These are phyloP conservation scores for Dalbergia cochinchinensis DNA, from an alignment of 306 rosid genomes.

Conservation along the genomic window DNA sequence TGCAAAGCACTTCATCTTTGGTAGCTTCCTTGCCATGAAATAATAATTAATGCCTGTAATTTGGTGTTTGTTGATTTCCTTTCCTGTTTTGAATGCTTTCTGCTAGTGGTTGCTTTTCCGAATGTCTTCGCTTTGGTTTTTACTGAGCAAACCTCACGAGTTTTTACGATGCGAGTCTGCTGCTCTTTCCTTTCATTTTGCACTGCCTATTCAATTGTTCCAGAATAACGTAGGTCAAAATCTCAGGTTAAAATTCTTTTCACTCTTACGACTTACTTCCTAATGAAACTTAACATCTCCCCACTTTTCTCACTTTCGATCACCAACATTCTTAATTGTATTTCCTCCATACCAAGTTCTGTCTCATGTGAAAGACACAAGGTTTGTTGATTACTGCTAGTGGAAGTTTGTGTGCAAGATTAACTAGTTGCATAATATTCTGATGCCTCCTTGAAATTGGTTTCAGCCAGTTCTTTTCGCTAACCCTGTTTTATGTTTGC, in stretches of 20 bases:
- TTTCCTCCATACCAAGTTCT: background rate
- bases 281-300: slow-evolving; percentile 2
- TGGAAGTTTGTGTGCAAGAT: slow-evolving; percentile 25
- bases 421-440: slow-evolving; percentile 1
- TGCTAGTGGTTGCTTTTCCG: slow-evolving; percentile 3
- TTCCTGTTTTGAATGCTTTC: slow-evolving; percentile 22
- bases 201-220: slow-evolving; percentile 12
- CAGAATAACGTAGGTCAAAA: background rate
- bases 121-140: background rate
- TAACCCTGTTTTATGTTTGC: slow-evolving; percentile 43
- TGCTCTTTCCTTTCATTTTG: slow-evolving; percentile 24
- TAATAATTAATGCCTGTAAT: slow-evolving; percentile 9
- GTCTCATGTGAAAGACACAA: slow-evolving; percentile 3
- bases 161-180: background rate
- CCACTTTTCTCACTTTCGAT: background rate
- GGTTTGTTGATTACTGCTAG: background rate
- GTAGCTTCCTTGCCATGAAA: slow-evolving; percentile 49
- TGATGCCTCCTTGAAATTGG: slow-evolving; percentile 11
- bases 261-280: background rate
- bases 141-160: too few species aligned
- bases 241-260: background rate
- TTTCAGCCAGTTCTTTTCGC: slow-evolving; percentile 8
- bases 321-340: background rate
- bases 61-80: slow-evolving; percentile 4
- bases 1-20: slow-evolving; percentile 65